phyloP scores from a whole-genome alignment of 2,329 filamentous ascomycete genomes.

The Aspergillus sp. region DNA sequence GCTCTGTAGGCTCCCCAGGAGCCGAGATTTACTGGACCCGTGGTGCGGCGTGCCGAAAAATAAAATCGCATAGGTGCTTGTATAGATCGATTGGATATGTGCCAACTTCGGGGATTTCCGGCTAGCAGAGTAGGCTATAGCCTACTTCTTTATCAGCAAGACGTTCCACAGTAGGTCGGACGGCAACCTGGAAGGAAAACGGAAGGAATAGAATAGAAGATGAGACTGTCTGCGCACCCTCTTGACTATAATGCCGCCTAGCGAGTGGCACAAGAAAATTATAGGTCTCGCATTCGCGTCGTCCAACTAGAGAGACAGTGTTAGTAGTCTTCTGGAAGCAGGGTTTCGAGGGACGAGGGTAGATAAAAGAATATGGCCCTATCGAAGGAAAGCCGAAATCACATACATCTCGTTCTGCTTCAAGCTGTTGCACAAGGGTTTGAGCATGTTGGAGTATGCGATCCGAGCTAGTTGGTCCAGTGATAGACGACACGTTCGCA shows the following conservation, averaged over 20 bases:
- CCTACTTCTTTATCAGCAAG: slow-evolving; percentile 13
- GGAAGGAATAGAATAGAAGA: background rate
- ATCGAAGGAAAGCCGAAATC: slow-evolving; percentile 1
- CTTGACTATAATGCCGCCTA: slow-evolving; percentile 35
- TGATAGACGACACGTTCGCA: slow-evolving; percentile 14
- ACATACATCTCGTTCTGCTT: slow-evolving; percentile 22
- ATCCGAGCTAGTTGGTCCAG: slow-evolving; percentile 19
- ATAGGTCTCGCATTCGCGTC: slow-evolving; percentile 25
- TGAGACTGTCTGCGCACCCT: slow-evolving; percentile 16
- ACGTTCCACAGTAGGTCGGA: background rate
- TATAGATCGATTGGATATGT: slow-evolving; percentile 29
- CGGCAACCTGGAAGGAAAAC: background rate
- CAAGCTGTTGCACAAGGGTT: slow-evolving; percentile 25
- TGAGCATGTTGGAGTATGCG: slow-evolving; percentile 28
- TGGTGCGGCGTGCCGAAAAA: slow-evolving; percentile 32
- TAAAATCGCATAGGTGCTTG: slow-evolving; percentile 27
- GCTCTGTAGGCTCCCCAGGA: slow-evolving; percentile 14
- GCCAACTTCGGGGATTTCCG: slow-evolving; percentile 11
- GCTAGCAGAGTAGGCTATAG: slow-evolving; percentile 25
- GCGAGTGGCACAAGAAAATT: slow-evolving; percentile 34
- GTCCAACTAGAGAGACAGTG: slow-evolving; percentile 19
- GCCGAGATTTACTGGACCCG: slow-evolving; percentile 24
- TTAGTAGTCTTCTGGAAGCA: too few relatives aligned
- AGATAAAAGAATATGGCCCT: too few relatives aligned
- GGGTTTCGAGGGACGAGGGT: too few relatives aligned